A percentile compares a stretch with the other conserved stretches of the same genome.
phyloP scores from a whole-genome alignment of 768 basidiomycete genomes.

The Phanerochaete sordida region DNA sequence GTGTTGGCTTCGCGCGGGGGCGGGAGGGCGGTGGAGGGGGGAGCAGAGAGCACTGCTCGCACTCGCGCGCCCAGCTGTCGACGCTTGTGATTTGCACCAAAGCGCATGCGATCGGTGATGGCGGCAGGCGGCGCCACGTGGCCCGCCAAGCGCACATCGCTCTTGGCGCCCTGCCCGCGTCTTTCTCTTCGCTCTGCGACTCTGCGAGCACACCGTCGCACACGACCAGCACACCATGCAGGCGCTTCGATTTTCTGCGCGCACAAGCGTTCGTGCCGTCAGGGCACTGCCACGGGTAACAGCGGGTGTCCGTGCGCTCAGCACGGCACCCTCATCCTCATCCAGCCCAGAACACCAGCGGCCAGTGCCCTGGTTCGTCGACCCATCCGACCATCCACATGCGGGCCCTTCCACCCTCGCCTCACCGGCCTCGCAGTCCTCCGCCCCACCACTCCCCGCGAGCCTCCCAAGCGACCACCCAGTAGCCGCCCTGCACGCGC shows the following conservation, averaged over 20 bases:
- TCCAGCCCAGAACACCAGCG: constrained; percentile 2
- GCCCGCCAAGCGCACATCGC: not conserved
- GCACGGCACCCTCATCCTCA: constrained; percentile 2
- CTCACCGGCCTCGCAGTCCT: constrained; percentile 16
- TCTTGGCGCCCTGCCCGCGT: not conserved
- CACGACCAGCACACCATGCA: not conserved
- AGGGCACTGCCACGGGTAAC: not conserved
- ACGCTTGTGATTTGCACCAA: constrained; percentile 12
- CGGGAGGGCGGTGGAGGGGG: constrained; percentile 1
- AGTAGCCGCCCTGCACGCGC: constrained; percentile 44
- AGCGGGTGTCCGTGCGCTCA: not conserved
- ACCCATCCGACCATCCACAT: constrained; percentile 31
- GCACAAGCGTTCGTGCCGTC: not conserved
- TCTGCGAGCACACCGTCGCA: not conserved
- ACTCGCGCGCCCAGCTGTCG: not conserved
- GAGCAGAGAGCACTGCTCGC: not conserved
- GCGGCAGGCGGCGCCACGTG: not conserved
- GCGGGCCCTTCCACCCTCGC: constrained; percentile 24
- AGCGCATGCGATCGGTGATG: constrained; percentile 3
- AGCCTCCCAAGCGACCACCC: constrained; percentile 50
- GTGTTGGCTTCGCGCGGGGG: not conserved
- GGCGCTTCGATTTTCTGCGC: not conserved
- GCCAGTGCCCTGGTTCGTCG: constrained; percentile 67
- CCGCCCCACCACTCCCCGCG: constrained; percentile 40
- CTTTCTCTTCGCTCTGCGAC: not conserved